Evolutionary conservation across 306 rosid species (phyloP).

Genomic region (Quercus glauca): DNA sequence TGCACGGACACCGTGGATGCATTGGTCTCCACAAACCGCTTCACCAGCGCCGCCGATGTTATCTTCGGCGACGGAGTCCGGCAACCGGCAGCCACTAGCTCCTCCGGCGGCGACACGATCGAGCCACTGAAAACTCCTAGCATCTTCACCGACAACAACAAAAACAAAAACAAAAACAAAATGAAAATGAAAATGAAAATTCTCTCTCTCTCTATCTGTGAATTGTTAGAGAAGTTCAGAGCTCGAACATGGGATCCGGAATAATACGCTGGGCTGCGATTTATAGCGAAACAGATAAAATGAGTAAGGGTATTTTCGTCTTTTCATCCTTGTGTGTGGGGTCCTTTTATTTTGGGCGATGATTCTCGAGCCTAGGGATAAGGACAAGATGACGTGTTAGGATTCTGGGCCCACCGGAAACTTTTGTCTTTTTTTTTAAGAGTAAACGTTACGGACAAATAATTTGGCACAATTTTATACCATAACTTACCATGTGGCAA

Average conservation of each 20-base stretch:
- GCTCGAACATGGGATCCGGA: slow-evolving; percentile 17
- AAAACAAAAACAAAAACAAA: too few relatives aligned
- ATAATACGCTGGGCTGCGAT: not conserved
- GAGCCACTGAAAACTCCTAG: slow-evolving; percentile 86
- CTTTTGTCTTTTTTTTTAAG: too few relatives aligned
- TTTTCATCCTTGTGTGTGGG: not conserved
- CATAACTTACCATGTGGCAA: rapidly evolving
- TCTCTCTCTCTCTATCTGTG: not conserved
- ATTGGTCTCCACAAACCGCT: slow-evolving; percentile 56
- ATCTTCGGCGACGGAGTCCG: slow-evolving; percentile 88
- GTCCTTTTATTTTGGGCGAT: slow-evolving; percentile 9
- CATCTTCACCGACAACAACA: slow-evolving; percentile 31
- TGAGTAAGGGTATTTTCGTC: slow-evolving; percentile 31
- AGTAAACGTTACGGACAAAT: too few relatives aligned
- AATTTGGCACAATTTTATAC: too few relatives aligned
- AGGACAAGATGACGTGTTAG: not conserved
- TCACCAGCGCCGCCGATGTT: slow-evolving; percentile 47
- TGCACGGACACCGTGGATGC: slow-evolving; percentile 59
- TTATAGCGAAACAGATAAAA: slow-evolving; percentile 22
- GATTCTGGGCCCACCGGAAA: slow-evolving; percentile 9
- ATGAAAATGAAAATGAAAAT: not conserved
- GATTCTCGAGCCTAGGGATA: slow-evolving; percentile 4
- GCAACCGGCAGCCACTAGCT: slow-evolving; percentile 86
- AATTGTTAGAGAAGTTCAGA: not conserved
- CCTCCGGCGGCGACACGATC: slow-evolving; percentile 81